Evolutionary conservation across 2,329 filamentous ascomycete genomes (phyloP).

Genomic region (Emmonsiellopsis sp.): DNA sequence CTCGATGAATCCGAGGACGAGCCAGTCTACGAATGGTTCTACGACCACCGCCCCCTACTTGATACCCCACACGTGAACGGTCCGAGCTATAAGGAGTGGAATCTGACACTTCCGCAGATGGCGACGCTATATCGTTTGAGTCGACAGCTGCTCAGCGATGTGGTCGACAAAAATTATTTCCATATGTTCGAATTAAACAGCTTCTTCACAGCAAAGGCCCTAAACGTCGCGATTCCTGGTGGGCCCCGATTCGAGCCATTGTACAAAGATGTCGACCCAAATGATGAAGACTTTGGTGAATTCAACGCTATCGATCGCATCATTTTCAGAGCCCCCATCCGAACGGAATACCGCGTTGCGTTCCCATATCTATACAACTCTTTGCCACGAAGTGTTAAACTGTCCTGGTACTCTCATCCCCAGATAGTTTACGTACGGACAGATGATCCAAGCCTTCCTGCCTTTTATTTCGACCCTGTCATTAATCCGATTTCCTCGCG

Average conservation of each 20-base stretch:
- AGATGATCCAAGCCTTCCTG: conserved; percentile 80
- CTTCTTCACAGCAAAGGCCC: conserved; percentile 88
- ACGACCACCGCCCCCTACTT: conserved; percentile 81
- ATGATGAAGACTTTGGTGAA: conserved; percentile 97
- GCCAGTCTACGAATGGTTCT: conserved; percentile 93
- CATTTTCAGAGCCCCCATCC: conserved; percentile 90
- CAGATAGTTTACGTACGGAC: conserved; percentile 84
- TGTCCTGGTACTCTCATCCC: conserved; percentile 89
- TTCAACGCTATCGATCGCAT: conserved; percentile 99
- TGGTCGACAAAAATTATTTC: conserved; percentile 94
- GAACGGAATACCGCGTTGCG: conserved; percentile 90
- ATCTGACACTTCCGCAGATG: conserved; percentile 88
- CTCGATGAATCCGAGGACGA: conserved; percentile 88
- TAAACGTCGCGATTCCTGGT: conserved; percentile 96
- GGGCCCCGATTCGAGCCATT: conserved; percentile 92
- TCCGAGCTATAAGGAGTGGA: conserved; percentile 94
- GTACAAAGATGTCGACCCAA: conserved; percentile 97
- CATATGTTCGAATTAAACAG: conserved; percentile 94
- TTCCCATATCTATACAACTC: conserved; percentile 96
- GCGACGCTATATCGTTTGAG: conserved; percentile 87
- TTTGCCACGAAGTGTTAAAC: conserved; percentile 81
- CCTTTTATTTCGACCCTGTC: conserved; percentile 95
- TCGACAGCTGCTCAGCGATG: conserved; percentile 79
- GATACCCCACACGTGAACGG: conserved; percentile 94
- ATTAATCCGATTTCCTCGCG: conserved; percentile 97